Percentiles rank a stretch among this genome's conserved stretches.
Evolutionary conservation across 352 stramenopile species (phyloP).

Genomic region (Phytopythium ostracodes): DNA sequence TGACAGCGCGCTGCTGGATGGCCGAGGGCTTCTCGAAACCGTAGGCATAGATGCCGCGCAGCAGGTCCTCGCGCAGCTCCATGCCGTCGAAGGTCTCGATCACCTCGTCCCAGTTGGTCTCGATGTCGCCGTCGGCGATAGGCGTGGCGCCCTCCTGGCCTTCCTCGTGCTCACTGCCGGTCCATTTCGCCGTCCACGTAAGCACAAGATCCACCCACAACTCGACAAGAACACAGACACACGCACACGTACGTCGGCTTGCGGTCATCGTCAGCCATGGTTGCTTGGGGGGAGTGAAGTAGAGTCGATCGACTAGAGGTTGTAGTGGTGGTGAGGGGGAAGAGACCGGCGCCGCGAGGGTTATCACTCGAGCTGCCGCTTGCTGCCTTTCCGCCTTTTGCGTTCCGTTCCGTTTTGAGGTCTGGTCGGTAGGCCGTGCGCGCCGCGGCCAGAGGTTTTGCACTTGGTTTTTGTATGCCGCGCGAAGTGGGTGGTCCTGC

Average conservation of each 20-base stretch:
- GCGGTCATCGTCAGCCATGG: constrained; percentile 83
- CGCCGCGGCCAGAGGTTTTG: constrained; percentile 8
- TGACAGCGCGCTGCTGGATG: constrained; percentile 99
- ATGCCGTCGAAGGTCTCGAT: constrained; percentile 99
- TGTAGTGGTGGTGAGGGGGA: constrained; percentile 16
- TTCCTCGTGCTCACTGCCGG: constrained; percentile 56
- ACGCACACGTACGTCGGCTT: constrained; percentile 46
- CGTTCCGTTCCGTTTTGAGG: constrained; percentile 11
- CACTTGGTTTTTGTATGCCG: constrained; percentile 73
- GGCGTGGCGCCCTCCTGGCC: constrained; percentile 63
- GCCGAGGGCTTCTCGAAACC: constrained; percentile 99
- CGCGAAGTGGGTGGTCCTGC: constrained; percentile 44
- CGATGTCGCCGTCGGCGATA: constrained; percentile 92
- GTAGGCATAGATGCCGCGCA: constrained; percentile 99
- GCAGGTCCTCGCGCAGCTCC: constrained; percentile 97
- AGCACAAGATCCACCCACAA: constrained; percentile 4
- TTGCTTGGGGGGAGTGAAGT: constrained; percentile 21
- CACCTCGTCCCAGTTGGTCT: constrained; percentile 98
- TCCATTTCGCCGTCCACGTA: neutral
- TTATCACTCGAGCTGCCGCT: neutral
- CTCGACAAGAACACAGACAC: neutral
- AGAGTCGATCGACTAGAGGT: constrained; percentile 14
- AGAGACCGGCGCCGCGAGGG: constrained; percentile 10
- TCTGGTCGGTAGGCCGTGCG: neutral
- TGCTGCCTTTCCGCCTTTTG: constrained; percentile 8